phyloP scores from a whole-genome alignment of 202 grass and related monocot species.

The Setaria italica region DNA sequence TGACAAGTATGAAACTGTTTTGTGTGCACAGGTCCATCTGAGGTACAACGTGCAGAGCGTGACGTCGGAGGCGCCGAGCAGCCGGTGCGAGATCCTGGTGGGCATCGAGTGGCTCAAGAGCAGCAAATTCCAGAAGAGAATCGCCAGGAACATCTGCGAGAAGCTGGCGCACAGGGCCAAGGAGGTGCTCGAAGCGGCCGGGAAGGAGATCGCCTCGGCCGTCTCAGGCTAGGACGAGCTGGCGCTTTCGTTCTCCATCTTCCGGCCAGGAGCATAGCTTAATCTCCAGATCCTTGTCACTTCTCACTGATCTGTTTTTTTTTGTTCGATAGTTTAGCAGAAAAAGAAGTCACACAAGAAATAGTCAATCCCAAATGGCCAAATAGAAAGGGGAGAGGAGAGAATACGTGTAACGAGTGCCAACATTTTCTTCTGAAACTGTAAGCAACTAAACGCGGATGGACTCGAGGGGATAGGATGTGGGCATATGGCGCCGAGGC shows the following conservation, averaged over 20 bases:
- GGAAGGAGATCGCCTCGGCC: conserved; percentile 56
- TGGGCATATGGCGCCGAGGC: too few species aligned
- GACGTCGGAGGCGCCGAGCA: conserved; percentile 3
- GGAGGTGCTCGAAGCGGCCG: conserved; percentile 77
- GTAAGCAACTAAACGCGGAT: not conserved
- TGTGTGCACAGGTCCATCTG: conserved; percentile 62
- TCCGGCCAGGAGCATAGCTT: not conserved
- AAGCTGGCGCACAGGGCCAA: conserved; percentile 73
- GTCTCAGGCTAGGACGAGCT: conserved; percentile 25
- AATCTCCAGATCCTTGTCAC: not conserved
- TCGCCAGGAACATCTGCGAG: conserved; percentile 70
- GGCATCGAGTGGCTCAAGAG: conserved; percentile 80
- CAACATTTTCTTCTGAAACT: not conserved
- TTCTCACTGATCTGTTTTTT: not conserved
- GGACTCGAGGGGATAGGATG: too few species aligned
- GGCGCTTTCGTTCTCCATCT: conserved; percentile 9
- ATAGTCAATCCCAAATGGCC: not conserved
- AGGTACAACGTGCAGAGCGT: conserved; percentile 54
- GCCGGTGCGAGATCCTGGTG: conserved; percentile 67
- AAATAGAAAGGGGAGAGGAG: not conserved
- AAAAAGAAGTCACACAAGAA: not conserved
- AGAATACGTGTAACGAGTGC: not conserved
- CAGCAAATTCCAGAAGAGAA: conserved; percentile 76
- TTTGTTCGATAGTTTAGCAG: not conserved
- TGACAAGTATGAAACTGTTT: too few species aligned